Base-by-base conservation (phyloP, 179 eudicot genomes). In the Beta lomatogona region DNA sequence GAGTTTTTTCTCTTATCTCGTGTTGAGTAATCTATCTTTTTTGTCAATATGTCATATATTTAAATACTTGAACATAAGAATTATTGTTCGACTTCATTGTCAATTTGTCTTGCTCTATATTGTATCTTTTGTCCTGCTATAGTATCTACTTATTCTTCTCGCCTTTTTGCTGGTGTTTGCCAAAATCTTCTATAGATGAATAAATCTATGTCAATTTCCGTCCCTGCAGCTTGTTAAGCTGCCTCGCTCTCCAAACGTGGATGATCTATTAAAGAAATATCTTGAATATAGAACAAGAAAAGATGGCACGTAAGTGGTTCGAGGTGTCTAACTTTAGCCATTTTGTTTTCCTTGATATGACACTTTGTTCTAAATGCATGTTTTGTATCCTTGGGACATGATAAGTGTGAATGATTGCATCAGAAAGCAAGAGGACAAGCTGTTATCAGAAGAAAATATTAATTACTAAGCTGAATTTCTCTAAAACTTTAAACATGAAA, bases 161-260 rank as follows among this genome's bases (percentile, higher is more conserved):
- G 66, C 41, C 14, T 48, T 31, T 64, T 65, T 44, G 19, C 45
- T 75, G 22, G 68, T 54, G 60, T 77, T 64, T 73, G 44, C 21
- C 50, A 18, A 74, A 15, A 53, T 16, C 44, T 71, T 31, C 79
- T 22, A 18, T 58, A 54, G 31, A 75, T 28, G 9, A 16, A 41
- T 44, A 54, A 16, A 25, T 41, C 21, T 22, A 25, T 19, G 75
- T 65, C 55, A 77, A 58, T 18, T 41, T 76, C 81, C 63, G 77
- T 82, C 66, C 21, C 21, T 86, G 90, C 99, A 95, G 99, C 95
- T 95, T 81, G 93, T 91, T 79, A 92, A 91, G 83, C 90, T 95
- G 74, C 99, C 99, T 1, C 95, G 97, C 78, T 90, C 93, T 79
- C 99, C 98, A 36, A 94, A 79, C 84, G 98, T 95, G 76, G 97